A percentile compares a stretch with the other conserved stretches of the same genome.
These are phyloP conservation scores for Pleurotus tuoliensis DNA, from an alignment of 768 basidiomycete genomes.

Conservation along the genomic window DNA sequence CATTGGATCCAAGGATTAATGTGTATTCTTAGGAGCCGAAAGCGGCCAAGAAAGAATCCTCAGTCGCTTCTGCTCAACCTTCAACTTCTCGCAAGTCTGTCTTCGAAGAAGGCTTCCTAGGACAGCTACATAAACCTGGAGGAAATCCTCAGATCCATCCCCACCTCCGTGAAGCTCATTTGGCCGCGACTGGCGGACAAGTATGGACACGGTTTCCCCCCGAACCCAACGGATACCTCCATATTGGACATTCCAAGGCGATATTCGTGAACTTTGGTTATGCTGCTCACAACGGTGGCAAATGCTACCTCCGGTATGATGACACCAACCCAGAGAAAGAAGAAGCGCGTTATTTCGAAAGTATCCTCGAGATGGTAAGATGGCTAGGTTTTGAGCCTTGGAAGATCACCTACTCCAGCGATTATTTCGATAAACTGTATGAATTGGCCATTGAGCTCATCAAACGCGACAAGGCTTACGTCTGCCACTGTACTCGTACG, in stretches of 20 bases:
- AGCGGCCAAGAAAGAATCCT: constrained; percentile 25
- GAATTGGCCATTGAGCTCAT: constrained; percentile 87
- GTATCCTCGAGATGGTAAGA: constrained; percentile 89
- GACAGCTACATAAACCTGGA: constrained; percentile 88
- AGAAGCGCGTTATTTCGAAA: constrained; percentile 94
- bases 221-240: constrained; percentile 96
- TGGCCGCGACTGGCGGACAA: constrained; percentile 72
- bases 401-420: constrained; percentile 99
- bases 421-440: constrained; percentile 88
- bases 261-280: constrained; percentile 99
- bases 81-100: constrained; percentile 53
- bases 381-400: constrained; percentile 99
- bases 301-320: constrained; percentile 92
- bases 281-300: constrained; percentile 89
- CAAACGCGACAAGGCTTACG: constrained; percentile 87
- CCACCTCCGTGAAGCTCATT: constrained; percentile 74
- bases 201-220: constrained; percentile 98
- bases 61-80: constrained; percentile 29
- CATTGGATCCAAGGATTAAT: background rate
- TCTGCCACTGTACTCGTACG: constrained; percentile 94
- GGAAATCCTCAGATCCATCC: constrained; percentile 86
- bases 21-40: constrained; percentile 41
- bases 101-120: constrained; percentile 94
- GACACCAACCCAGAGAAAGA: constrained; percentile 99
- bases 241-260: constrained; percentile 96